Evolutionary conservation across 371 early-diverging fungal genomes (phyloP).

Genomic region (Saksenaea vasiformis): DNA sequence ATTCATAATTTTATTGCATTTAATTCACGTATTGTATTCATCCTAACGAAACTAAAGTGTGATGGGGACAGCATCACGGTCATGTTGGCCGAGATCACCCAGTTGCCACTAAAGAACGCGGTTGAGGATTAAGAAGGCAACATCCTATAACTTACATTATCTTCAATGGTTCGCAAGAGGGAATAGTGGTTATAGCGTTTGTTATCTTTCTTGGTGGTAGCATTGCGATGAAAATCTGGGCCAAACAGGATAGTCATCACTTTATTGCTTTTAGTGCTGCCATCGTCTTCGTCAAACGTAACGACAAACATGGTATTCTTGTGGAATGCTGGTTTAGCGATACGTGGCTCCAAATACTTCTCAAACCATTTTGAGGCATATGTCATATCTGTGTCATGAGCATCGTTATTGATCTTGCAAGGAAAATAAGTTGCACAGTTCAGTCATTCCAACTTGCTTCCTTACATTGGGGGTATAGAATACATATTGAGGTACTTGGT

Average conservation of each 20-base stretch:
- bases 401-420: slow-evolving; percentile 54
- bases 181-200: slow-evolving; percentile 67
- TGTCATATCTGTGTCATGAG: slow-evolving; percentile 54
- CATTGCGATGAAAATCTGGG: slow-evolving; percentile 40
- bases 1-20: not conserved
- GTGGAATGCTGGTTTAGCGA: slow-evolving; percentile 46
- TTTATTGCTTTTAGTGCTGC: slow-evolving; percentile 43
- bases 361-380: slow-evolving; percentile 60
- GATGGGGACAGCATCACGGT: slow-evolving; percentile 9
- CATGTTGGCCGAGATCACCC: slow-evolving; percentile 14
- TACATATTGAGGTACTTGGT: slow-evolving; percentile 55
- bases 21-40: no score
- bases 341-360: slow-evolving; percentile 53
- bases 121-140: not conserved
- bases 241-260: slow-evolving; percentile 56
- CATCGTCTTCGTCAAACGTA: slow-evolving; percentile 54
- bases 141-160: slow-evolving; percentile 26
- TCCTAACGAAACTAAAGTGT: not conserved
- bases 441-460: not conserved
- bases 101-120: slow-evolving; percentile 8
- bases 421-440: not conserved
- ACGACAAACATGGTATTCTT: slow-evolving; percentile 57
- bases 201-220: slow-evolving; percentile 38
- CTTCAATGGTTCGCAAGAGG: slow-evolving; percentile 59
- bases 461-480: slow-evolving; percentile 58